Evolutionary conservation across 768 basidiomycete genomes (phyloP), one percentile per base, ranked within the genome.

Genomic region (Trametes elegans): DNA sequence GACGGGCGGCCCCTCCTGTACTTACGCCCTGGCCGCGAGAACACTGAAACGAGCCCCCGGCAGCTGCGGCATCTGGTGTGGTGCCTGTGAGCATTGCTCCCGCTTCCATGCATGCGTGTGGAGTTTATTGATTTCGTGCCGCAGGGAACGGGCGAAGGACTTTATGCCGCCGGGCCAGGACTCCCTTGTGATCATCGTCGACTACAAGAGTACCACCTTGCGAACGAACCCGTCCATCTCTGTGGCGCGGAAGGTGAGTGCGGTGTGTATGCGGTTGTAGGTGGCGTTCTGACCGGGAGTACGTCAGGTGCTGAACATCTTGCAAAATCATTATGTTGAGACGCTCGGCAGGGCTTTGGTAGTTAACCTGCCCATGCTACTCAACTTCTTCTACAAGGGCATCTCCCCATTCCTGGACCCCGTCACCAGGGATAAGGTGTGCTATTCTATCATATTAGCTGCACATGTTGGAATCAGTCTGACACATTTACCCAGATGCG

Each of bases 241-340:
- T 7, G 79, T 88, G 10, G 90, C 88, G 0, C 76, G 86, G 49
- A 90, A 93, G 72, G 87, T 78, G 40, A n/a, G 68, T 49, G 18
- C 21, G 6, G 7, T 19, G 13, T 14, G 13, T 23, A 10, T 13
- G 28, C 3, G 7, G 2, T 5, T 28, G 8, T 16, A 13, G 16
- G 4, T 2, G 13, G 4, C 45, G 21, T 13, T 23, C 29, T 5
- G 8, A 2, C 6, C 9, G 11, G 14, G 9, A 8, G 13, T 10
- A 10, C 14, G 26, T 27, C 39, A 83, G 81, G 85, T 87, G 6
- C 78, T 94, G 19, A 74, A 79, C 51, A 92, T 94, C 63, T 77
- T 94, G 36, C 92, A 93, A 66, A 83, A 90, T 59, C 90, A 95
- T 68, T 95, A 95, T 63, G 88, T 88, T 29, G 91, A 93, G 69